Percentiles rank a stretch among this genome's conserved stretches.
Evolutionary conservation across 2,329 filamentous ascomycete genomes (phyloP).

Genomic region (Fusarium sp.): DNA sequence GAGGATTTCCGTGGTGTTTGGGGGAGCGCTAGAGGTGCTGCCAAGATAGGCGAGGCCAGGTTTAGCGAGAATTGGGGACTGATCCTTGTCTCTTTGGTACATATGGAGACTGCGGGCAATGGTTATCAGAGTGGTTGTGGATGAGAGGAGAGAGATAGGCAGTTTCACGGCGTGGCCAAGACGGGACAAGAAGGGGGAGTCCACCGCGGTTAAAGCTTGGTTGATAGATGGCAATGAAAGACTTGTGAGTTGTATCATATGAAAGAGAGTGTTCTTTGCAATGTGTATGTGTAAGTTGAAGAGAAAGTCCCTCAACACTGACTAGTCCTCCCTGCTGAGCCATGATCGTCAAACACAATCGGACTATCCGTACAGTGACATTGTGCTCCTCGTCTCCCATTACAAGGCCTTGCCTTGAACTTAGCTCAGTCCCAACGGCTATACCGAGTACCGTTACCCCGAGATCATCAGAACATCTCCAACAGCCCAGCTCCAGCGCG

Average conservation of each 20-base stretch:
- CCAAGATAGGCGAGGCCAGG: constrained; percentile 23
- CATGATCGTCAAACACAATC: background rate
- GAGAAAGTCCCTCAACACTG: background rate
- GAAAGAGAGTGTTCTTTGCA: background rate
- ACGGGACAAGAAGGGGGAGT: background rate
- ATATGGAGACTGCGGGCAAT: constrained; percentile 1
- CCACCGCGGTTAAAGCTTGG: constrained; percentile 12
- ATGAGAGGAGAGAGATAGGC: constrained; percentile 25
- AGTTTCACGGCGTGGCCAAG: constrained; percentile 25
- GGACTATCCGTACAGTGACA: constrained; percentile 7
- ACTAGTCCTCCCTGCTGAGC: constrained; percentile 5
- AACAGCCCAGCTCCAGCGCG: background rate
- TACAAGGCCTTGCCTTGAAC: background rate
- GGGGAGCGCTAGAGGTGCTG: constrained; percentile 24
- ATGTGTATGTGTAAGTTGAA: background rate
- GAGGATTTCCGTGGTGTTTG: background rate
- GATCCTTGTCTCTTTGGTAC: background rate
- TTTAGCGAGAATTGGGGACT: constrained; percentile 5
- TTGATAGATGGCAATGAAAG: background rate
- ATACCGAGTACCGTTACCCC: background rate
- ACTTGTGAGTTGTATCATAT: background rate
- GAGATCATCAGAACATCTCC: background rate
- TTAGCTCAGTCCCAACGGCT: background rate
- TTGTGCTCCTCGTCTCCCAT: background rate
- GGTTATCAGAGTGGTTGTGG: constrained; percentile 11